These are phyloP conservation scores for Takashimella tepidaria DNA, from an alignment of 1,284 basidiomycete species.

Conservation along the genomic window DNA sequence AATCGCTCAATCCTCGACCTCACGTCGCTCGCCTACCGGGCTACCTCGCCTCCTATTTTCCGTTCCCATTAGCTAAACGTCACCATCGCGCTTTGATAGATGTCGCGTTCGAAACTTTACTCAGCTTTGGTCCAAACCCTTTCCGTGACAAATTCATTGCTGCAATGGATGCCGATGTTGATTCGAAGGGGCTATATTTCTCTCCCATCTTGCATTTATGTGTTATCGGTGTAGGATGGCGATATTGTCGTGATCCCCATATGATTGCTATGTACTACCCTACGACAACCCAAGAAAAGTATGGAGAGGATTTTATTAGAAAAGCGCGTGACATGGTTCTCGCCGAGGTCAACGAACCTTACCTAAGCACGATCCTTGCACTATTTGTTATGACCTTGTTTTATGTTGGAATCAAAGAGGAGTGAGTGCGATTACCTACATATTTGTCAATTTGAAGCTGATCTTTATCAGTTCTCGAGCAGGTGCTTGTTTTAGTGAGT, in stretches of 20 bases:
- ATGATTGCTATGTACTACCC: slow-evolving; percentile 16
- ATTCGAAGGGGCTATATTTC: slow-evolving; percentile 14
- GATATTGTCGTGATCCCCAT: slow-evolving; percentile 12
- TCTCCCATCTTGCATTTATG: slow-evolving; percentile 19
- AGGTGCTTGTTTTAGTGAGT: slow-evolving; percentile 4
- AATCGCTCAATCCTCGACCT: slow-evolving; percentile 5
- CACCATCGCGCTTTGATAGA: slow-evolving; percentile 18
- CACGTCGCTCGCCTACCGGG: slow-evolving; percentile 7
- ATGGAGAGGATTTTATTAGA: slow-evolving; percentile 15
- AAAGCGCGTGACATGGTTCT: slow-evolving; percentile 13
- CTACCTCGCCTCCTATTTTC: slow-evolving; percentile 23
- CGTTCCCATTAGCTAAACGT: slow-evolving; percentile 16
- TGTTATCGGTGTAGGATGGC: slow-evolving; percentile 19
- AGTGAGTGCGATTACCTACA: slow-evolving; percentile 10
- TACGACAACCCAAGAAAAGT: neutral
- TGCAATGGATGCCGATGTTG: slow-evolving; percentile 16
- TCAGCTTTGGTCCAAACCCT: slow-evolving; percentile 16
- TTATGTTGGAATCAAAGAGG: slow-evolving; percentile 13
- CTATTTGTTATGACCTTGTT: slow-evolving; percentile 13
- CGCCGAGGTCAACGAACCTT: slow-evolving; percentile 12
- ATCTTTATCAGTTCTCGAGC: slow-evolving; percentile 1
- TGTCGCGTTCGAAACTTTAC: slow-evolving; percentile 13
- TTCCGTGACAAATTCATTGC: slow-evolving; percentile 16
- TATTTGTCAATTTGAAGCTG: too few species aligned
- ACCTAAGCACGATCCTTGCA: slow-evolving; percentile 16